Percentiles rank a stretch among this genome's conserved stretches.
These are phyloP conservation scores for Suillus hirtellus DNA, from an alignment of 768 basidiomycete genomes.

Conservation along the genomic window DNA sequence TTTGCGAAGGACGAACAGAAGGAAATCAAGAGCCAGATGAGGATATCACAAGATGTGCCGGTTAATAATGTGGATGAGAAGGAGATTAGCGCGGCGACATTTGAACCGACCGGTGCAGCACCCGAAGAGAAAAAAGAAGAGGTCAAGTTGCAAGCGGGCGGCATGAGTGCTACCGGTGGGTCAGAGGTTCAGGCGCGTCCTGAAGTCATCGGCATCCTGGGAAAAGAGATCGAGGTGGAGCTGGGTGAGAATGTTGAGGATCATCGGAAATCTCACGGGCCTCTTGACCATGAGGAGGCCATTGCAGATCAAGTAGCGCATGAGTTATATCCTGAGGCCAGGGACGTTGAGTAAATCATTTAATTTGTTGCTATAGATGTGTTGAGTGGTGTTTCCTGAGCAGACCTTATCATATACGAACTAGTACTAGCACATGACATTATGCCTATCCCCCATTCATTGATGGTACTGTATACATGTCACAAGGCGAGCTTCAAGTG, in stretches of 20 bases:
- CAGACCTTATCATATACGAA: too few relatives aligned
- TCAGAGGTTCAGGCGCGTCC: not conserved
- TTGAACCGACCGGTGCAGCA: constrained; percentile 3
- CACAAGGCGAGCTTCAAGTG: too few relatives aligned
- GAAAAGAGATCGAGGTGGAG: constrained; percentile 14
- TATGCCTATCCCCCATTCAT: too few relatives aligned
- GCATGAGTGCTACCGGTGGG: not conserved
- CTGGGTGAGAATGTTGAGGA: constrained; percentile 13
- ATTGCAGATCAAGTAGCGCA: constrained; percentile 52
- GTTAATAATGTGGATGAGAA: constrained; percentile 24
- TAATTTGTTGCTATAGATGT: not conserved
- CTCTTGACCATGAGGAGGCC: constrained; percentile 48
- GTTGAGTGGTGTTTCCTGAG: not conserved
- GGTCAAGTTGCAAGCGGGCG: constrained; percentile 8
- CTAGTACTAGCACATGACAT: too few relatives aligned
- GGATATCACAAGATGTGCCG: constrained; percentile 14
- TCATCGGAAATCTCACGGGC: constrained; percentile 38
- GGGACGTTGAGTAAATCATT: constrained; percentile 16
- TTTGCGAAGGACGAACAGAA: constrained; percentile 56
- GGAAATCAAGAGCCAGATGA: constrained; percentile 48
- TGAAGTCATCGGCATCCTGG: constrained; percentile 7
- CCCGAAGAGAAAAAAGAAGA: constrained; percentile 10
- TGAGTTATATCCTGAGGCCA: constrained; percentile 50
- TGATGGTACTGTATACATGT: too few relatives aligned
- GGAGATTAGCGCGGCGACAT: constrained; percentile 36